These are phyloP conservation scores for Danielia oregonensis DNA, from an alignment of 805 yeast species.

Conservation along the genomic window DNA sequence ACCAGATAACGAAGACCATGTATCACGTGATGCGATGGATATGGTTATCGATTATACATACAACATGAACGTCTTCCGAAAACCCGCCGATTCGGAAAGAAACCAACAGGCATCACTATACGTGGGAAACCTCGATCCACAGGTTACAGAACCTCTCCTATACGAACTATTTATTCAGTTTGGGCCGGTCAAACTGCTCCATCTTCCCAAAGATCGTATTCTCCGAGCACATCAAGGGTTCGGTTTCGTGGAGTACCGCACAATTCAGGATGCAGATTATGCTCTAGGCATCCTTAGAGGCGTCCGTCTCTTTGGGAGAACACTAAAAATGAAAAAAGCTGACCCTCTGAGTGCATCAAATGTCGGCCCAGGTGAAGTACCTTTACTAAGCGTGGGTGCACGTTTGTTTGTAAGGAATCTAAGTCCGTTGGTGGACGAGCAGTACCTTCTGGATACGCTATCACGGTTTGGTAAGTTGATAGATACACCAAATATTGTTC, in stretches of 20 bases:
- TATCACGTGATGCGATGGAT: neutral
- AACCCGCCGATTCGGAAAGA: slow-evolving; percentile 42
- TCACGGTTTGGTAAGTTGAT: slow-evolving; percentile 63
- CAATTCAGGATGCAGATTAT: slow-evolving; percentile 64
- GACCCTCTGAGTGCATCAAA: slow-evolving; percentile 22
- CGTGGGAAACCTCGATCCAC: slow-evolving; percentile 78
- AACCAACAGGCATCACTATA: slow-evolving; percentile 66
- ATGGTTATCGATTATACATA: neutral
- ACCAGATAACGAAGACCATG: neutral
- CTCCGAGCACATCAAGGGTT: slow-evolving; percentile 74
- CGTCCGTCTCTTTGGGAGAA: slow-evolving; percentile 55
- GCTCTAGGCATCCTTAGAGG: slow-evolving; percentile 60
- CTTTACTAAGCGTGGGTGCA: slow-evolving; percentile 42
- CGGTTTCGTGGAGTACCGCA: slow-evolving; percentile 76
- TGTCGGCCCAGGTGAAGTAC: slow-evolving; percentile 2
- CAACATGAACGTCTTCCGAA: slow-evolving; percentile 30
- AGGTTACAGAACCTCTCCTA: slow-evolving; percentile 65
- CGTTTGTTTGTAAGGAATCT: slow-evolving; percentile 55
- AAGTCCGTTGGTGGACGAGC: slow-evolving; percentile 62
- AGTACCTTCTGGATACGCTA: slow-evolving; percentile 54
- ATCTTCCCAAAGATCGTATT: slow-evolving; percentile 78
- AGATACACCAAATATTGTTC: slow-evolving; percentile 45
- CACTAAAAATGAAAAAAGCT: slow-evolving; percentile 55
- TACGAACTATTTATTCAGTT: slow-evolving; percentile 84
- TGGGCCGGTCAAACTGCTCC: slow-evolving; percentile 68